Base-by-base conservation (phyloP, 495 filamentous ascomycete genomes). In the Lasiosphaeria miniovina region DNA sequence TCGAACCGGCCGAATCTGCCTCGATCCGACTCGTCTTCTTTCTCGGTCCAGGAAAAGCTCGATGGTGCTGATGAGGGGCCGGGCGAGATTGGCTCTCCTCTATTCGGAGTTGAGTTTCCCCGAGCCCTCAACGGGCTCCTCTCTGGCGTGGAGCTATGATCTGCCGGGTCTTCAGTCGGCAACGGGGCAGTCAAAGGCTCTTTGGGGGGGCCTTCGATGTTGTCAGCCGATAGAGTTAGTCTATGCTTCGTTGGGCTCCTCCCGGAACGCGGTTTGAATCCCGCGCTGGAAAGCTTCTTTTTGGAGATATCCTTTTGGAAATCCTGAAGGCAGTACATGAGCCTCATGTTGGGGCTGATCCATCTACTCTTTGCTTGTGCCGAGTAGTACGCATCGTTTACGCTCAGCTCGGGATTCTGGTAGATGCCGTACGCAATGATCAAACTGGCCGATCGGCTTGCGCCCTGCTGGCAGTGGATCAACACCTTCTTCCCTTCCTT, bases 261-360 rank as follows among this genome's bases (percentile, higher is more conserved):
- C 46, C 73, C 77, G 36, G 76, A 78, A 15, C 78, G 71, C 40
- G 73, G 74, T 59, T 80, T 81, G 58, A 74, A 77, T 63, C 70
- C 69, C 7, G 72, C 69, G 43, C 68, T 74, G n/a, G 69, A 66
- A 0, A 76, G 68, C 59, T 68, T 79, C 68, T 77, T 80, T 64
- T 80, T 82, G 4, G 80, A 65, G 8, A 91, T 74, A 61, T 86
- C 83, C 63, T 86, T 85, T 60, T 90, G 84, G 74, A 96, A 98
- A 68, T 98, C 94, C 43, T 95, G 93, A 53, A 98, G 79, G 71
- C 94, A 93, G 75, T 97, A 98, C 72, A 98, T 96, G 41, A 98
- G 78, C 62, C 90, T 91, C 94, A 98, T 98, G 69, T 98, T 98
- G 1, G 94, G 94, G 12, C 92, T 93, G 55, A 98, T 96, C 94